Evolutionary conservation across 164 flowering plant species (phyloP).

Genomic region (Nymphaea thermarum): DNA sequence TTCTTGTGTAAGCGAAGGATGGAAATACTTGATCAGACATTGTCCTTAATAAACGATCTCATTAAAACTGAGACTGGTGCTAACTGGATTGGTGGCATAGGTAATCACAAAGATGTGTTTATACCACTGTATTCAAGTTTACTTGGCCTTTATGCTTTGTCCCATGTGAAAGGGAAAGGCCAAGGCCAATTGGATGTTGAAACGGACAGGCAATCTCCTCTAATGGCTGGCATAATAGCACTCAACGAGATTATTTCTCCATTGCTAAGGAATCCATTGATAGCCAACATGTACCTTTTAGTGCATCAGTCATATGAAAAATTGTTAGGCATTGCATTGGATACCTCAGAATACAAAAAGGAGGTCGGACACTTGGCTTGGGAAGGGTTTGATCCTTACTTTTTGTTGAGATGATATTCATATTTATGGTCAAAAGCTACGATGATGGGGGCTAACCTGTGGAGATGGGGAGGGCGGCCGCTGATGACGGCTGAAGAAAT

Average conservation of each 20-base stretch:
- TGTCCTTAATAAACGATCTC: constrained; percentile 29
- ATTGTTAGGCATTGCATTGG: constrained; percentile 12
- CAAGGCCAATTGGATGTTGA: background rate
- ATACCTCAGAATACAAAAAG: constrained; percentile 4
- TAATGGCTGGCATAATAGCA: constrained; percentile 32
- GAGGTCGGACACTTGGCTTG: constrained; percentile 22
- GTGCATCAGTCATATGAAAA: constrained; percentile 41
- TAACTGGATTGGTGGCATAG: constrained; percentile 85
- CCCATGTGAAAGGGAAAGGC: constrained; percentile 37
- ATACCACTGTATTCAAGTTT: constrained; percentile 63
- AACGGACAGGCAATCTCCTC: constrained; percentile 12
- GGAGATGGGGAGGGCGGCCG: constrained; percentile 75
- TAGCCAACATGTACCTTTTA: constrained; percentile 46
- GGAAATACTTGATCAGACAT: constrained; percentile 44
- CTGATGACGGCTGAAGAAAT: constrained; percentile 48
- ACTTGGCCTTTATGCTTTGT: constrained; percentile 62
- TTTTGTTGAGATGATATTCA: constrained; percentile 41
- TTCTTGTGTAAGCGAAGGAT: constrained; percentile 45
- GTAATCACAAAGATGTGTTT: constrained; percentile 91
- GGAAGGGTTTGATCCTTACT: constrained; percentile 80
- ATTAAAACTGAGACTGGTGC: constrained; percentile 13
- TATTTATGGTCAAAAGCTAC: no score
- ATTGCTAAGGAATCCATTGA: constrained; percentile 65
- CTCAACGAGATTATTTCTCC: constrained; percentile 43
- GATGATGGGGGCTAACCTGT: constrained; percentile 24